These are phyloP conservation scores for Prunus padus DNA, from an alignment of 306 rosid genomes.

Conservation along the genomic window DNA sequence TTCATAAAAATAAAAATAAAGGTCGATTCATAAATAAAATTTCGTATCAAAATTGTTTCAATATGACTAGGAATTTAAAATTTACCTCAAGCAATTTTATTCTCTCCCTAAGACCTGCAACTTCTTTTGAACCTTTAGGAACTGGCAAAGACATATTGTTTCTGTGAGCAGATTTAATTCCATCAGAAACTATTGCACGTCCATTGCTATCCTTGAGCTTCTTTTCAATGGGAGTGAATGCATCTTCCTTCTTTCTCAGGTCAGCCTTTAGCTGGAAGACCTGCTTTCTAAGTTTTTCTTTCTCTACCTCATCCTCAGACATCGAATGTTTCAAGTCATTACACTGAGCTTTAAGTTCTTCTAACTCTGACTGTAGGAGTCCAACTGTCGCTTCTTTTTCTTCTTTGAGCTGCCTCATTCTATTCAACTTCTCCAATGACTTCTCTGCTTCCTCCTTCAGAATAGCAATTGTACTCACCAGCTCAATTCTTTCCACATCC, in stretches of 20 bases:
- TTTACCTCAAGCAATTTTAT: slow-evolving; percentile 83
- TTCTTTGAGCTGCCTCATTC: slow-evolving; percentile 41
- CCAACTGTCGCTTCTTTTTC: slow-evolving; percentile 47
- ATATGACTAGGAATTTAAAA: slow-evolving; percentile 15
- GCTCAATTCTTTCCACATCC: slow-evolving; percentile 57
- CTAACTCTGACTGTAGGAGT: slow-evolving; percentile 55
- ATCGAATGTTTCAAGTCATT: slow-evolving; percentile 50
- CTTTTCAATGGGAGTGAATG: slow-evolving; percentile 45
- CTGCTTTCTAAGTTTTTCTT: slow-evolving; percentile 65
- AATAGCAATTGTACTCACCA: slow-evolving; percentile 42
- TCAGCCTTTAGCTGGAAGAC: slow-evolving; percentile 57
- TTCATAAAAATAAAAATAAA: neutral
- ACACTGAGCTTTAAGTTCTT: slow-evolving; percentile 54
- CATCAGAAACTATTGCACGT: slow-evolving; percentile 39
- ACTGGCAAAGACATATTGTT: slow-evolving; percentile 41
- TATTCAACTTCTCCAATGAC: slow-evolving; percentile 48
- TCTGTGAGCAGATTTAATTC: slow-evolving; percentile 39
- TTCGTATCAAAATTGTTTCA: slow-evolving; percentile 14
- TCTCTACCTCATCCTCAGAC: slow-evolving; percentile 69
- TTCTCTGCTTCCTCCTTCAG: slow-evolving; percentile 61
- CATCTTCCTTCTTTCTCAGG: slow-evolving; percentile 67
- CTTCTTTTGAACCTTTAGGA: slow-evolving; percentile 57
- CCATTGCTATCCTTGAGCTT: slow-evolving; percentile 59
- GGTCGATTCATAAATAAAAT: neutral
- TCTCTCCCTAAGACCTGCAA: slow-evolving; percentile 63